phyloP scores from a whole-genome alignment of 371 early-diverging fungal species.

The Thermomucor indicae-seudaticae region DNA sequence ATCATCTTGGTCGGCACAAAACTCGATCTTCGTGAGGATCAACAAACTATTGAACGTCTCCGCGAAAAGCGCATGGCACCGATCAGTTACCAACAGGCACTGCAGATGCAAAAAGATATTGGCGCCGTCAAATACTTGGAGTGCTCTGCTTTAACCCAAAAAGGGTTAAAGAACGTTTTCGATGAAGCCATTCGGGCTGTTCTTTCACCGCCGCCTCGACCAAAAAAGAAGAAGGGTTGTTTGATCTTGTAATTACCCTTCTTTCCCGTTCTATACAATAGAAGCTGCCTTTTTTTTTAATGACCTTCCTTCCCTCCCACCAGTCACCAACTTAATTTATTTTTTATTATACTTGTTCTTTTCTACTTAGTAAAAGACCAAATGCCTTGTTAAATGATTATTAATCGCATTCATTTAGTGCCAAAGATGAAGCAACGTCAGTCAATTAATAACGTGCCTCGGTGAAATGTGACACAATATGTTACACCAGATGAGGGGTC shows the following conservation, averaged over 20 bases:
- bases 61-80: conserved; percentile 86
- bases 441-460: no score
- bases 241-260: conserved; percentile 56
- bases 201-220: conserved; percentile 49
- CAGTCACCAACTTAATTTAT: no score
- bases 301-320: no score
- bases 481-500: no score
- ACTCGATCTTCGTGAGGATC: conserved; percentile 95
- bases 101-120: conserved; percentile 90
- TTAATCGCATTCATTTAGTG: no score
- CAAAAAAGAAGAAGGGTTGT: conserved; percentile 65
- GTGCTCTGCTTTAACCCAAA: conserved; percentile 98
- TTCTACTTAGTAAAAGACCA: no score
- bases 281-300: no score
- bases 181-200: conserved; percentile 97
- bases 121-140: conserved; percentile 92
- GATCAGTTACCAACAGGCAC: conserved; percentile 85
- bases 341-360: no score
- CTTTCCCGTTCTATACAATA: no score
- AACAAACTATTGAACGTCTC: conserved; percentile 83
- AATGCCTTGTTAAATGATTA: no score
- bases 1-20: conserved; percentile 98
- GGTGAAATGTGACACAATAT: no score
- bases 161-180: conserved; percentile 97
- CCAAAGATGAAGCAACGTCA: no score